Percentiles rank a stretch among this genome's conserved stretches.
phyloP scores from a whole-genome alignment of 495 filamentous ascomycete species.

The Annulohypoxylon nitens region DNA sequence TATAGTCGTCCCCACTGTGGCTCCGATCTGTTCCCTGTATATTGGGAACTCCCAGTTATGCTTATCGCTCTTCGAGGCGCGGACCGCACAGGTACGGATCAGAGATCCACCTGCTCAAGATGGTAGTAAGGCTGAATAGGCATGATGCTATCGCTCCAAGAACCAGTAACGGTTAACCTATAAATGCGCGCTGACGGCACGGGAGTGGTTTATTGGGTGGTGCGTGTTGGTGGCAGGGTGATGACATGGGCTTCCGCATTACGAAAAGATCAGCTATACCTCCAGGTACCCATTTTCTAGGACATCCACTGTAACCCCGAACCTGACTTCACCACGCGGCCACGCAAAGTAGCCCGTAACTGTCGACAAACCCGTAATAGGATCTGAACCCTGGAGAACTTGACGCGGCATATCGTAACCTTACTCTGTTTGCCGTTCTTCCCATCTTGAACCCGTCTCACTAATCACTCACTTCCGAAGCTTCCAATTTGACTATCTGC shows the following conservation, averaged over 20 bases:
- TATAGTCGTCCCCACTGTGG: not conserved
- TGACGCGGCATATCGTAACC: conserved; percentile 6
- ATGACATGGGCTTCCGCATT: not conserved
- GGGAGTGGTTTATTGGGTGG: not conserved
- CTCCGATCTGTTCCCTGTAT: not conserved
- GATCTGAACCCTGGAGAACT: not conserved
- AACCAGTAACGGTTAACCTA: not conserved
- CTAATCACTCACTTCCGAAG: not conserved
- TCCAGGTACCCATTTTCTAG: not conserved
- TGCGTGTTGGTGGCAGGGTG: not conserved
- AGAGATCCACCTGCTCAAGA: not conserved
- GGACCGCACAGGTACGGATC: conserved; percentile 1
- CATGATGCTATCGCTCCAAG: not conserved
- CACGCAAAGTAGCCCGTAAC: not conserved
- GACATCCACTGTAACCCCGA: not conserved
- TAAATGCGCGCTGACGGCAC: not conserved
- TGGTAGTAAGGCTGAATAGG: conserved; percentile 1
- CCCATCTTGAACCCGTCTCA: not conserved
- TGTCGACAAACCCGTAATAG: not conserved
- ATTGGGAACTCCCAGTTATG: not conserved
- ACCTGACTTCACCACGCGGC: conserved; percentile 4
- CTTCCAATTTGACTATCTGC: conserved; percentile 1
- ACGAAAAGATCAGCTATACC: not conserved
- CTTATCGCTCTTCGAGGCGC: not conserved
- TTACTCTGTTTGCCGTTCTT: not conserved